phyloP scores from a whole-genome alignment of 192 early-diverging fungal species.

The Polychytrium aggregatum region DNA sequence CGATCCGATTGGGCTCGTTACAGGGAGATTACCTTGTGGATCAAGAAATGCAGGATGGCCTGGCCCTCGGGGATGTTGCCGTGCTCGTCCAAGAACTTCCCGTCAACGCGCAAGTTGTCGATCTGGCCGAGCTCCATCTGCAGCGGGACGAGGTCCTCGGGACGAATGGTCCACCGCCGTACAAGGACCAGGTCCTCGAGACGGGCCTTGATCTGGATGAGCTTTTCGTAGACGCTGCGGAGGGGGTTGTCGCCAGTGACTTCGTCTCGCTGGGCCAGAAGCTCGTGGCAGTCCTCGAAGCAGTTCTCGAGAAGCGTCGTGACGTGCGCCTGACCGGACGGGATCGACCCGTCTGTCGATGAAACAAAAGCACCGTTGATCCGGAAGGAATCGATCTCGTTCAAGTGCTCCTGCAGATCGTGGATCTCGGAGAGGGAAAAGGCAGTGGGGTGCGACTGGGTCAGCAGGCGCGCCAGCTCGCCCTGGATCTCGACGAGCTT shows the following conservation, averaged over 20 bases:
- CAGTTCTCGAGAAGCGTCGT: constrained; percentile 68
- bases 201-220: constrained; percentile 49
- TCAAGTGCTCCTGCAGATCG: constrained; percentile 31
- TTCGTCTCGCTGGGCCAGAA: constrained; percentile 55
- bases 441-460: constrained; percentile 10
- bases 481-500: constrained; percentile 63
- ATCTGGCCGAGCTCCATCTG: constrained; percentile 72
- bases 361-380: constrained; percentile 74
- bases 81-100: constrained; percentile 60
- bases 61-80: constrained; percentile 65
- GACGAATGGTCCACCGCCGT: constrained; percentile 53
- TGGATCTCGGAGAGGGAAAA: constrained; percentile 29
- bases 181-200: constrained; percentile 67
- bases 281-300: constrained; percentile 72
- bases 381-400: constrained; percentile 65
- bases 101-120: constrained; percentile 69
- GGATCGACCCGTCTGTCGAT: constrained; percentile 51
- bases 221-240: constrained; percentile 21
- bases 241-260: constrained; percentile 41
- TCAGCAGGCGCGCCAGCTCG: constrained; percentile 33
- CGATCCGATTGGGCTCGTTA: too few relatives aligned
- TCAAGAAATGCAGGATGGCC: constrained; percentile 40
- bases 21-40: constrained; percentile 23
- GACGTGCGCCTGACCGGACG: constrained; percentile 74
- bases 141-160: constrained; percentile 13